These are phyloP conservation scores for Vigna trinervia DNA, from an alignment of 306 rosid genomes.

Conservation along the genomic window DNA sequence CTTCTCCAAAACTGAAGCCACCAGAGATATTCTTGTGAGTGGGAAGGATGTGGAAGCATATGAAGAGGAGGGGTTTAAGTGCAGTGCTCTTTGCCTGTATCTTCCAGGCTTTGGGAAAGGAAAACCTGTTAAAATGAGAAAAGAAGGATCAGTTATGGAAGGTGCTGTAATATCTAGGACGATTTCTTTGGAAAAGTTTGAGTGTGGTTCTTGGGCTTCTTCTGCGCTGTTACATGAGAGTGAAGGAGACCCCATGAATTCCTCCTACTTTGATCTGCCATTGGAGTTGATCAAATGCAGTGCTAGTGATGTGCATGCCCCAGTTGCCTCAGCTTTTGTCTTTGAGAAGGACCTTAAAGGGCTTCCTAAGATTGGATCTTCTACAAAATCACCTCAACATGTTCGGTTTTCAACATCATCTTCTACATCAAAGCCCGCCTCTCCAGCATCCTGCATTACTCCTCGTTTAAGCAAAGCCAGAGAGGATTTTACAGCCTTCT, in stretches of 20 bases:
- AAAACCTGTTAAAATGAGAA: conserved; percentile 60
- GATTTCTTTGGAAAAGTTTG: conserved; percentile 85
- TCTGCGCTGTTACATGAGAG: conserved; percentile 50
- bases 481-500: conserved; percentile 75
- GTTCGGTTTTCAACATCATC: conserved; percentile 70
- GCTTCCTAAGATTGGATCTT: conserved; percentile 57
- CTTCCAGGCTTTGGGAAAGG: conserved; percentile 70
- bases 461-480: conserved; percentile 77
- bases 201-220: conserved; percentile 96
- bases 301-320: conserved; percentile 60
- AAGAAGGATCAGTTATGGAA: conserved; percentile 41
- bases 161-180: conserved; percentile 61
- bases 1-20: conserved; percentile 51
- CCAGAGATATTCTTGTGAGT: conserved; percentile 42
- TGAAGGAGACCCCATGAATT: conserved; percentile 54
- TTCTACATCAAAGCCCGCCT: conserved; percentile 58
- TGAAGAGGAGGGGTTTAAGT: conserved; percentile 56
- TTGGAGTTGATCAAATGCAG: conserved; percentile 65
- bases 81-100: conserved; percentile 78
- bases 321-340: conserved; percentile 56
- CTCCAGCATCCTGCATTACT: conserved; percentile 66
- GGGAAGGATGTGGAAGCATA: conserved; percentile 38
- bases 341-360: conserved; percentile 66
- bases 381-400: conserved; percentile 62
- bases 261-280: conserved; percentile 80